A percentile compares a stretch with the other conserved stretches of the same genome.
Evolutionary conservation across 768 basidiomycete species (phyloP).

Genomic region (Hysterangium stoloniferum): DNA sequence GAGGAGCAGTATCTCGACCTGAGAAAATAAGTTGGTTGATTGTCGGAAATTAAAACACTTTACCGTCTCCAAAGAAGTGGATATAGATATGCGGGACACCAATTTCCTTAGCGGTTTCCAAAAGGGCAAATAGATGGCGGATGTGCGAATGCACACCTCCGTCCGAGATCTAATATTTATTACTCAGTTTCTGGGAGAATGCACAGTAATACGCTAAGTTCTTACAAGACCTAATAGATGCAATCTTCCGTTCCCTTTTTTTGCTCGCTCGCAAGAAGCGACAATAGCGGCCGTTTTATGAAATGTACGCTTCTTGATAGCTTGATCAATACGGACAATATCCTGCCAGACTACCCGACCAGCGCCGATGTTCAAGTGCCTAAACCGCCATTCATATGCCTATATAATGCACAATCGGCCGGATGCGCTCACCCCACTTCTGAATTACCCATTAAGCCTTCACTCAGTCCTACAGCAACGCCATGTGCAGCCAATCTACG

Average conservation of each 20-base stretch:
- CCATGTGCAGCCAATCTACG: constrained; percentile 78
- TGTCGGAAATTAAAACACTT: neutral
- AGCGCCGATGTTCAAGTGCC: constrained; percentile 92
- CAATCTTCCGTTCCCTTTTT: constrained; percentile 72
- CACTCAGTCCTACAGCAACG: constrained; percentile 84
- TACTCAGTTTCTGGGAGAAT: neutral
- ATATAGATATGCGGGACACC: constrained; percentile 82
- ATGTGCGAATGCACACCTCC: constrained; percentile 98
- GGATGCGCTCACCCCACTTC: constrained; percentile 75
- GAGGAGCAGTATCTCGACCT: constrained; percentile 89
- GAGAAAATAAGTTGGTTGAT: neutral
- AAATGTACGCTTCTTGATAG: constrained; percentile 84
- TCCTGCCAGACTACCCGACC: constrained; percentile 97
- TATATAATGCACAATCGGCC: neutral
- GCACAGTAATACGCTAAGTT: constrained; percentile 20
- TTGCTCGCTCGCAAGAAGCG: constrained; percentile 67
- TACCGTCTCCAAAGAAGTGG: constrained; percentile 81
- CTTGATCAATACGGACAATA: constrained; percentile 89
- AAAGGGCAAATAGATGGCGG: constrained; percentile 78
- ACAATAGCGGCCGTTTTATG: constrained; percentile 71
- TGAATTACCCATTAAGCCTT: constrained; percentile 96
- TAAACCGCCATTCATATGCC: constrained; percentile 23
- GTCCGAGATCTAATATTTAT: constrained; percentile 65
- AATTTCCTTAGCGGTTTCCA: constrained; percentile 82
- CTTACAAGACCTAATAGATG: constrained; percentile 87